Base-by-base conservation (phyloP, 345 rosid species). In the Gossypium raimondii region DNA sequence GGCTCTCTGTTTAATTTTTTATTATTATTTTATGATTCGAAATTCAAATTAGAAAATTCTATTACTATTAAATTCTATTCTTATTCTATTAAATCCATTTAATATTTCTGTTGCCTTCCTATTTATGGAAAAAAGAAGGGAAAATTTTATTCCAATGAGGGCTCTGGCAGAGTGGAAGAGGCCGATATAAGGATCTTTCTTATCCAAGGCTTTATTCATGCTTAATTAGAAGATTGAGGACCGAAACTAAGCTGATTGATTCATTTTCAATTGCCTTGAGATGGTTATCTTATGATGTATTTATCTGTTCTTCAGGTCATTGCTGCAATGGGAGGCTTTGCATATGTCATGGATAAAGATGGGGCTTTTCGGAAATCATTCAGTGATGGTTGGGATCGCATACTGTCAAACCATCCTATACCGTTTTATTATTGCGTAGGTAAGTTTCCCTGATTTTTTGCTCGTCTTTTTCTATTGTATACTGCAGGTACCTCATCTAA, bases 401-500 rank as follows among this genome's bases (percentile, higher is more conserved):
- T 91, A 70, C 75, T 92, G 77, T 94, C 97, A 12, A 94, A 86
- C 75, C 97, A 91, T 87, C 98, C 98, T 50, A 83, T 92, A 75
- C 97, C 98, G 8, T 94, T 94, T 79, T 94, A 89, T 75, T 94
- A 94, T 72, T 92, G 97, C 83, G 87, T 92, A 41, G 98, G 98
- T 92, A 85, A 77, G 59, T 41, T 22, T 47, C 59, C 20, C 8
- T 72, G 38, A 45, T n/a, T 61, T 73, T 63, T 5, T 10, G 1
- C 22, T 11, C 72, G 18, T 17, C 0, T 8, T 24, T 67, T 11
- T 13, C 47, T 70, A 44, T 72, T 72, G 18, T 72, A 53, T 20
- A 45, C 55, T 58, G 61, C 70, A 34, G 38, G 14, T 11, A 56
- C 60, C 50, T 58, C 6, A 13, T 74, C 53, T 17, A 9, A 57